A percentile compares a stretch with the other conserved stretches of the same genome.
Evolutionary conservation across 2,329 filamentous ascomycete species (phyloP).

Genomic region (Blastomyces parvus): DNA sequence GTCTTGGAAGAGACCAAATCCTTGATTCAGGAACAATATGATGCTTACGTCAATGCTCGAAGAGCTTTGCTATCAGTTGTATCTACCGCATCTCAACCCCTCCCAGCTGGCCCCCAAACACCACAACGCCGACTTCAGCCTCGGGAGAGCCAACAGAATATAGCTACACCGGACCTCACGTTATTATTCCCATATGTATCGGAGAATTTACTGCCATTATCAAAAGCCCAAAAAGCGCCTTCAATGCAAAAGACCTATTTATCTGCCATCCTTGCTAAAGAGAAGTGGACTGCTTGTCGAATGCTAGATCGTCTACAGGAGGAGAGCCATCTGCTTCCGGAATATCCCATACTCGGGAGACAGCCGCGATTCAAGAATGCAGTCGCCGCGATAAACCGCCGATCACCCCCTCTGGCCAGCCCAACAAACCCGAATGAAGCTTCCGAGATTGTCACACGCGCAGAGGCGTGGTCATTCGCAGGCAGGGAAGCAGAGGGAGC

Average conservation of each 20-base stretch:
- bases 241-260: conserved; percentile 32
- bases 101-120: conserved; percentile 18
- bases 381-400: conserved; percentile 22
- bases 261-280: conserved; percentile 30
- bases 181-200: conserved; percentile 24
- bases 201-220: conserved; percentile 27
- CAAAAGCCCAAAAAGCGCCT: conserved; percentile 29
- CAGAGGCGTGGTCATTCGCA: conserved; percentile 35
- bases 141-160: background rate
- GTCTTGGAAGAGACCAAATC: conserved; percentile 26
- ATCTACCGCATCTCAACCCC: conserved; percentile 29
- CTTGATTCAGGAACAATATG: conserved; percentile 29
- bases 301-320: conserved; percentile 33
- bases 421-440: conserved; percentile 17
- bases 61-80: conserved; percentile 28
- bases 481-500: conserved; percentile 26
- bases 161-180: conserved; percentile 6
- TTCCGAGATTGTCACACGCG: conserved; percentile 27
- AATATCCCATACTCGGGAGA: conserved; percentile 30
- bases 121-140: background rate
- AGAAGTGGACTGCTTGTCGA: conserved; percentile 29
- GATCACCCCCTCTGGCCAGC: conserved; percentile 12
- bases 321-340: conserved; percentile 36
- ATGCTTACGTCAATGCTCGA: conserved; percentile 29
- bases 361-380: conserved; percentile 31